These are phyloP conservation scores for Chaetomium sp. DNA, from an alignment of 2,329 filamentous ascomycete genomes.

Conservation along the genomic window DNA sequence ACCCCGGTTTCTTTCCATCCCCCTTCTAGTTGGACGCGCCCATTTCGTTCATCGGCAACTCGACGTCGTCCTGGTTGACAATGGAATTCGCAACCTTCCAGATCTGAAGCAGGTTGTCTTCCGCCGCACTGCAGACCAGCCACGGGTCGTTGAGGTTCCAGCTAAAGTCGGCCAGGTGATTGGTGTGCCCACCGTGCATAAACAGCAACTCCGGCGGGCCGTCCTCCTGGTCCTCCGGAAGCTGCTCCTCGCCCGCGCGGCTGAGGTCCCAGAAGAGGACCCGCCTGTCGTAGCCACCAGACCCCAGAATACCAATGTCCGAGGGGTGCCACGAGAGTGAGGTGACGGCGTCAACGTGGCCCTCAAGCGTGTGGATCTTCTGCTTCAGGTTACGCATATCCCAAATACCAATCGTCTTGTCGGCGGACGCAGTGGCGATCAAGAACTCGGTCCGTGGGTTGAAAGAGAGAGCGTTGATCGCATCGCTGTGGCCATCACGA, in stretches of 20 bases:
- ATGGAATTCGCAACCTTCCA: conserved; percentile 84
- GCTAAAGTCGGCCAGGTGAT: conserved; percentile 91
- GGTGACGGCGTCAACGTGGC: conserved; percentile 83
- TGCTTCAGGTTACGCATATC: conserved; percentile 86
- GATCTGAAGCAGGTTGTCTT: conserved; percentile 94
- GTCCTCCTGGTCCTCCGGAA: conserved; percentile 89
- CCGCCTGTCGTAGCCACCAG: conserved; percentile 84
- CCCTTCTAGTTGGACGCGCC: conserved; percentile 28
- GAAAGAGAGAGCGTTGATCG: conserved; percentile 93
- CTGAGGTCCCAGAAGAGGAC: conserved; percentile 97
- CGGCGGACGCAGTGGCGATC: conserved; percentile 86
- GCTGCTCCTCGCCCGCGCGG: conserved; percentile 86
- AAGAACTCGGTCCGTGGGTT: conserved; percentile 87
- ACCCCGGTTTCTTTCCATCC: conserved; percentile 8
- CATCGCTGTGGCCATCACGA: conserved; percentile 74
- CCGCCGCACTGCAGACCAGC: conserved; percentile 90
- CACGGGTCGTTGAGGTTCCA: conserved; percentile 98
- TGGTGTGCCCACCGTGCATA: conserved; percentile 98
- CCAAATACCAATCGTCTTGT: conserved; percentile 94
- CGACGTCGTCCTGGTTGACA: conserved; percentile 68
- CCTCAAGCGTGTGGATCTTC: conserved; percentile 84
- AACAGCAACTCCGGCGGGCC: conserved; percentile 94
- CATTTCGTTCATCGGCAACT: conserved; percentile 70
- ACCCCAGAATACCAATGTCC: conserved; percentile 81
- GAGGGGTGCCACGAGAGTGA: conserved; percentile 92